These are phyloP conservation scores for Delonix regia DNA, from an alignment of 306 rosid genomes.

Conservation along the genomic window DNA sequence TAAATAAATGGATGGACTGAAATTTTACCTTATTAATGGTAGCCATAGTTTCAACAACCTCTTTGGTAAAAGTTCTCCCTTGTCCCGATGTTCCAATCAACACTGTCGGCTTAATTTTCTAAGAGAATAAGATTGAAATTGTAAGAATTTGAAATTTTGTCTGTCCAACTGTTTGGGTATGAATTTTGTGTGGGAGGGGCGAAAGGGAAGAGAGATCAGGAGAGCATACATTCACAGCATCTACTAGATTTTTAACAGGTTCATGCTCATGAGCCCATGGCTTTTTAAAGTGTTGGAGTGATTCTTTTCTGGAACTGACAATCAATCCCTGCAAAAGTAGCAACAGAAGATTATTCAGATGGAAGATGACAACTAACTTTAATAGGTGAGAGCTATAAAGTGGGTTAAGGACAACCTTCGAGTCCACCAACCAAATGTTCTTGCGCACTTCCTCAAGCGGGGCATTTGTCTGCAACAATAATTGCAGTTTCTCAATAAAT, in stretches of 20 bases:
- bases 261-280: slow-evolving; percentile 97
- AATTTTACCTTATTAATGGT: slow-evolving; percentile 68
- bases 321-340: slow-evolving; percentile 74
- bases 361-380: slow-evolving; percentile 27
- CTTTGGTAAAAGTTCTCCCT: slow-evolving; percentile 75
- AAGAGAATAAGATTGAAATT: slow-evolving; percentile 40
- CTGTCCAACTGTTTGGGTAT: neutral
- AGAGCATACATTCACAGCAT: slow-evolving; percentile 68
- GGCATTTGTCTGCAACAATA: slow-evolving; percentile 67
- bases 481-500: slow-evolving; percentile 29
- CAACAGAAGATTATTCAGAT: slow-evolving; percentile 25
- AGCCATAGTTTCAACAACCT: slow-evolving; percentile 84
- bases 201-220: slow-evolving; percentile 24
- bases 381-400: slow-evolving; percentile 3
- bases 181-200: neutral
- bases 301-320: slow-evolving; percentile 78
- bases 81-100: slow-evolving; percentile 93
- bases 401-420: slow-evolving; percentile 63
- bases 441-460: slow-evolving; percentile 85
- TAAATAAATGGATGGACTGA: neutral
- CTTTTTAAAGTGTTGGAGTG: slow-evolving; percentile 93
- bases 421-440: slow-evolving; percentile 89
- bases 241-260: slow-evolving; percentile 61
- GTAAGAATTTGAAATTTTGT: slow-evolving; percentile 28
- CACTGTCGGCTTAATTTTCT: slow-evolving; percentile 89